phyloP scores from a whole-genome alignment of 2,329 filamentous ascomycete genomes.

The Metarhizium guizhouense region DNA sequence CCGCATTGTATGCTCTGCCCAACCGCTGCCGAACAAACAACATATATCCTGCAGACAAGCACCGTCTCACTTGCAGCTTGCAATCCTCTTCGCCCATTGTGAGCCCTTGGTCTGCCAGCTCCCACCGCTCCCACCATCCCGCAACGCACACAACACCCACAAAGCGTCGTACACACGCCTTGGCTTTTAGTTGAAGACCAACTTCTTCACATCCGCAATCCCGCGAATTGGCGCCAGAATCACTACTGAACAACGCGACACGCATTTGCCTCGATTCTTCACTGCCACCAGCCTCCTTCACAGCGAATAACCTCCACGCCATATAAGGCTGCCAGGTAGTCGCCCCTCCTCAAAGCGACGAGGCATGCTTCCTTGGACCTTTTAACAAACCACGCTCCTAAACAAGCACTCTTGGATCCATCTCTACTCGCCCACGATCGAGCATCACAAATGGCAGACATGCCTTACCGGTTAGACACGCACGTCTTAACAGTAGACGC shows the following conservation, averaged over 20 bases:
- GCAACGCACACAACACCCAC: neutral
- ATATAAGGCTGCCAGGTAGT: neutral
- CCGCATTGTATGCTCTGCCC: constrained; percentile 1
- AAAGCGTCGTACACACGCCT: neutral
- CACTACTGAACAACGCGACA: neutral
- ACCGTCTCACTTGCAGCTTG: neutral
- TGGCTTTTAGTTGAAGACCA: neutral
- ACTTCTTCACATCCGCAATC: neutral
- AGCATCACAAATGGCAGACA: constrained; percentile 35
- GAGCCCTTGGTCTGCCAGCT: neutral
- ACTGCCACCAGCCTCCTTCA: too few relatives aligned
- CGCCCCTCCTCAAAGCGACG: neutral
- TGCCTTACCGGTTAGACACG: constrained; percentile 77
- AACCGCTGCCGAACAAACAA: constrained; percentile 1
- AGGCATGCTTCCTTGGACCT: neutral
- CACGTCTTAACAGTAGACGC: constrained; percentile 88
- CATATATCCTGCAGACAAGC: neutral
- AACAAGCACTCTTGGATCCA: neutral
- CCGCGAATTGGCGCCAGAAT: neutral
- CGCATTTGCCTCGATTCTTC: neutral
- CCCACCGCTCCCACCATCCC: neutral
- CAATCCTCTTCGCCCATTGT: neutral
- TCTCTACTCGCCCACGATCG: constrained; percentile 26
- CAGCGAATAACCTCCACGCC: neutral
- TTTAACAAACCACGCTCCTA: too few relatives aligned